Evolutionary conservation across 106 monocot species (phyloP).

Genomic region (Acorus gramineus): DNA sequence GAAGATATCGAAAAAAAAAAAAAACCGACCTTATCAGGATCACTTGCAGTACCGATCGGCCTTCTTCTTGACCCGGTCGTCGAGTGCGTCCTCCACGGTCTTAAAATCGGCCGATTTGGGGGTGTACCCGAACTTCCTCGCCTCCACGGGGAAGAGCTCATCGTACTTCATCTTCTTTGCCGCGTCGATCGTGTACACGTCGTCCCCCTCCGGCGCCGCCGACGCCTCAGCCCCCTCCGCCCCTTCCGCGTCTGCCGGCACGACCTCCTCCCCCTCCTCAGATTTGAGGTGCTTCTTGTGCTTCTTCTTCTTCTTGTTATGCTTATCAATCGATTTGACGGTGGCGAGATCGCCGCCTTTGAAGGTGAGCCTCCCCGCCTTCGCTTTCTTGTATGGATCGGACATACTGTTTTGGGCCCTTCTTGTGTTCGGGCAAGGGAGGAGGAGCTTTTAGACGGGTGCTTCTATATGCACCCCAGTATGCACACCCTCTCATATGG

Average conservation of each 20-base stretch:
- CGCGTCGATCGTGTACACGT: slow-evolving; percentile 80
- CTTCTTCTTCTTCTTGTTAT: slow-evolving; percentile 48
- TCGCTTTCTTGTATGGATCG: slow-evolving; percentile 57
- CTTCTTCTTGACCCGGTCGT: slow-evolving; percentile 92
- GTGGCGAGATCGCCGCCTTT: slow-evolving; percentile 77
- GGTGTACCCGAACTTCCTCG: slow-evolving; percentile 78
- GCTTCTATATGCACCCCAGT: no score
- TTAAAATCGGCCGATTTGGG: slow-evolving; percentile 22
- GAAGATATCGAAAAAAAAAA: no score
- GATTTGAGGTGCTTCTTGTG: slow-evolving; percentile 6
- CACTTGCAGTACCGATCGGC: slow-evolving; percentile 99
- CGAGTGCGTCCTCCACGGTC: slow-evolving; percentile 69
- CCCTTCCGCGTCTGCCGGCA: background rate
- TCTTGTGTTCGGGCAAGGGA: no score
- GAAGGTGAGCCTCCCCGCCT: slow-evolving; percentile 69
- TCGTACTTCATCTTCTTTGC: slow-evolving; percentile 99
- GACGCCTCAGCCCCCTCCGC: slow-evolving; percentile 4
- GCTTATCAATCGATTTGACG: slow-evolving; percentile 47
- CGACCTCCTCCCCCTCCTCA: background rate
- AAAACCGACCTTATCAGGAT: slow-evolving; percentile 5
- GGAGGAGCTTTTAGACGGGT: no score
- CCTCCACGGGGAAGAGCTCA: slow-evolving; percentile 94
- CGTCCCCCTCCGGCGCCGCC: slow-evolving; percentile 7
- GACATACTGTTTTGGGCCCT: slow-evolving; percentile 26
- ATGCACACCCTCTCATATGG: no score